A percentile compares a stretch with the other conserved stretches of the same genome.
phyloP scores from a whole-genome alignment of 2,329 filamentous ascomycete genomes.

The Tympanopsis confertula region DNA sequence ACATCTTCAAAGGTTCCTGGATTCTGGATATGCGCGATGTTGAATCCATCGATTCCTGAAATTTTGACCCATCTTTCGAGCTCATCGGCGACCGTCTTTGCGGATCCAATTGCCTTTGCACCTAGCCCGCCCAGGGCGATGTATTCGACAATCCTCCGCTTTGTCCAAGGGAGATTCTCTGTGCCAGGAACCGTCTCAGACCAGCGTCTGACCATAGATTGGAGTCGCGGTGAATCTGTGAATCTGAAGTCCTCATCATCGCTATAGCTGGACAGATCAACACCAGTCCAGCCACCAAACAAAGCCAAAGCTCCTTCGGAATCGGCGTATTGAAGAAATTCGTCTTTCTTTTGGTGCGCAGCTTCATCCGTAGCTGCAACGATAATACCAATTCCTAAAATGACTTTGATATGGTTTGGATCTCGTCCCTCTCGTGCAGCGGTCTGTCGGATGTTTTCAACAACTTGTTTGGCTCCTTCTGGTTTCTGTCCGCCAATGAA shows the following conservation, averaged over 20 bases:
- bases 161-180: slow-evolving; percentile 30
- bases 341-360: slow-evolving; percentile 36
- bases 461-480: slow-evolving; percentile 31
- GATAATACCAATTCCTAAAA: slow-evolving; percentile 35
- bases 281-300: slow-evolving; percentile 46
- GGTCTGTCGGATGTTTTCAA: slow-evolving; percentile 37
- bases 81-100: slow-evolving; percentile 30
- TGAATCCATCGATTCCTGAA: slow-evolving; percentile 17
- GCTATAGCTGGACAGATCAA: slow-evolving; percentile 44
- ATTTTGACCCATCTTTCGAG: slow-evolving; percentile 29
- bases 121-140: slow-evolving; percentile 35
- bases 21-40: slow-evolving; percentile 32
- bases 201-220: slow-evolving; percentile 33
- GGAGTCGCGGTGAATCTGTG: slow-evolving; percentile 38
- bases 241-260: slow-evolving; percentile 44
- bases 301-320: slow-evolving; percentile 40
- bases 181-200: slow-evolving; percentile 28
- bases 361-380: slow-evolving; percentile 37
- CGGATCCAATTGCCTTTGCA: slow-evolving; percentile 31
- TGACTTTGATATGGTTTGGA: slow-evolving; percentile 43
- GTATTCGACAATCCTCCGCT: slow-evolving; percentile 28
- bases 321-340: slow-evolving; percentile 37
- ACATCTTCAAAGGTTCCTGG: slow-evolving; percentile 39
- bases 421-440: slow-evolving; percentile 39
- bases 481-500: slow-evolving; percentile 45